These are phyloP conservation scores for Tetracladium marchalianum DNA, from an alignment of 495 filamentous ascomycete genomes.

Conservation along the genomic window DNA sequence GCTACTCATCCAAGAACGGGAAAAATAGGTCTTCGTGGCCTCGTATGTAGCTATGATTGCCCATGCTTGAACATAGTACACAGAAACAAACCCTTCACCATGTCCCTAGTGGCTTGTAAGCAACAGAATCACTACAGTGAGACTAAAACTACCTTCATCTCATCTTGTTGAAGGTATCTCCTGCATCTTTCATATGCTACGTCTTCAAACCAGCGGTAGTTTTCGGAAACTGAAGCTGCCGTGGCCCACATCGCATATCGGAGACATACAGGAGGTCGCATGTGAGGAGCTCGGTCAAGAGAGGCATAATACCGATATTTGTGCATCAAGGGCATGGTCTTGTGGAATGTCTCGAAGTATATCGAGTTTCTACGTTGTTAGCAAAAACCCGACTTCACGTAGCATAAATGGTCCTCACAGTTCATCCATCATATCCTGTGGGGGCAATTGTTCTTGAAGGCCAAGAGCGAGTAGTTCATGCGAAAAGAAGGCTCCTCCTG, in stretches of 20 bases:
- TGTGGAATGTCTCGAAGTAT: no score
- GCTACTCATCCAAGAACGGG: slow-evolving; percentile 81
- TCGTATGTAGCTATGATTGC: slow-evolving; percentile 69
- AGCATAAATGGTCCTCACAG: slow-evolving; percentile 43
- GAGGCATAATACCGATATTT: no score
- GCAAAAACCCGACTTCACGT: neutral
- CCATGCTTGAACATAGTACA: slow-evolving; percentile 73
- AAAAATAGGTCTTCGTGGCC: slow-evolving; percentile 93
- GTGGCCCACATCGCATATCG: slow-evolving; percentile 88
- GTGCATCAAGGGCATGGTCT: no score
- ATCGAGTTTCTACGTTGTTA: neutral
- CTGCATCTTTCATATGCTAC: slow-evolving; percentile 77
- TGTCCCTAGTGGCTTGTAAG: slow-evolving; percentile 38
- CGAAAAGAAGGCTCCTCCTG: slow-evolving; percentile 35
- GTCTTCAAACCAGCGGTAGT: slow-evolving; percentile 59
- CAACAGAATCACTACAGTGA: neutral
- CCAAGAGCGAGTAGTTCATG: slow-evolving; percentile 91
- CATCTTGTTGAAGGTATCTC: slow-evolving; percentile 78
- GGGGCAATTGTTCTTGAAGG: slow-evolving; percentile 77
- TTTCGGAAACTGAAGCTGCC: slow-evolving; percentile 72
- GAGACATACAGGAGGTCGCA: slow-evolving; percentile 48
- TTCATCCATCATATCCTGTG: slow-evolving; percentile 76
- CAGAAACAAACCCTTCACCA: slow-evolving; percentile 69
- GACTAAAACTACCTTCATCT: slow-evolving; percentile 48
- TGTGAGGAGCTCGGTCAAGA: no score